These are phyloP conservation scores for Trichoderma atrobrunneum DNA, from an alignment of 2,329 filamentous ascomycete species.

Conservation along the genomic window DNA sequence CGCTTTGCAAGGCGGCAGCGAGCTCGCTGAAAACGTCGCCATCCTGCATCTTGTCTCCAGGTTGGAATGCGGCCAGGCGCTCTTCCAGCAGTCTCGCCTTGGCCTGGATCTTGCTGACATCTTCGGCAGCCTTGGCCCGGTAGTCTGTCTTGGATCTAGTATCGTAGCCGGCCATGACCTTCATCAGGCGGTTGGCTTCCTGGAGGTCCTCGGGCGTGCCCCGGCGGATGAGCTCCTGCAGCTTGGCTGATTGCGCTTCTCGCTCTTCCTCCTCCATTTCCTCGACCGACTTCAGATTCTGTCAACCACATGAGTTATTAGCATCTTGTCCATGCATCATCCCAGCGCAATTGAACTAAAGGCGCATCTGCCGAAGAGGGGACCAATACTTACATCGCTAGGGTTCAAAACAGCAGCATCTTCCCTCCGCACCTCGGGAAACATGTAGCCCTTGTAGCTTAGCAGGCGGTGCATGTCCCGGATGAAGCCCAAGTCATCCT, in stretches of 20 bases:
- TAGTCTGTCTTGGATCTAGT: conserved; percentile 96
- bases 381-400: conserved; percentile 70
- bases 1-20: conserved; percentile 81
- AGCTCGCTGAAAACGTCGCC: conserved; percentile 77
- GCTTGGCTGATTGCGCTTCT: conserved; percentile 93
- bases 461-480: conserved; percentile 95
- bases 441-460: conserved; percentile 95
- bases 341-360: neutral
- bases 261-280: conserved; percentile 98
- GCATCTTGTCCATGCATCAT: neutral
- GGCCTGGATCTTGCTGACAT: conserved; percentile 91
- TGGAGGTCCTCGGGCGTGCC: conserved; percentile 91
- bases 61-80: conserved; percentile 78
- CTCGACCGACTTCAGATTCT: conserved; percentile 94
- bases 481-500: conserved; percentile 94
- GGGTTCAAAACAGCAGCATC: conserved; percentile 96
- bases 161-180: conserved; percentile 97
- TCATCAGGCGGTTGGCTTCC: conserved; percentile 97
- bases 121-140: conserved; percentile 93
- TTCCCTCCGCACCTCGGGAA: conserved; percentile 86
- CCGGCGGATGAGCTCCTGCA: conserved; percentile 91
- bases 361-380: conserved; percentile 12
- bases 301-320: conserved; percentile 16
- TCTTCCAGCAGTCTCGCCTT: conserved; percentile 92
- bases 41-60: conserved; percentile 72